phyloP scores from a whole-genome alignment of 106 monocot species.

The Triglochin maritima region DNA sequence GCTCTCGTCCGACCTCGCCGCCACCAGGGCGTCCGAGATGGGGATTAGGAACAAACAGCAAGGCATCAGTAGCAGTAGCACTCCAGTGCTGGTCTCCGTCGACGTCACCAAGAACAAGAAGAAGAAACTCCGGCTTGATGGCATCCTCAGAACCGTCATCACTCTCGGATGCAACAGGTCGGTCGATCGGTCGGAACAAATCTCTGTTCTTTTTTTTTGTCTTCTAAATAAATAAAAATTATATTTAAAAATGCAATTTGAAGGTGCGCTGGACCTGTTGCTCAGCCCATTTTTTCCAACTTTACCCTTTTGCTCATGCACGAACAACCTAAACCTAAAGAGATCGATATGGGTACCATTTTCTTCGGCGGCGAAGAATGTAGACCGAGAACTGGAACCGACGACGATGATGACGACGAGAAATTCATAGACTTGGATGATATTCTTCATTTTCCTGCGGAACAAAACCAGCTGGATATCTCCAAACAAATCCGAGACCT shows the following conservation, averaged over 20 bases:
- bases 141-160: conserved; percentile 83
- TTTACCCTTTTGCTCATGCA: conserved; percentile 55
- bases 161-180: conserved; percentile 85
- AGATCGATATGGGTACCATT: conserved; percentile 50
- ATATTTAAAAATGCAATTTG: neutral
- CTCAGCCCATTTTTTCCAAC: conserved; percentile 61
- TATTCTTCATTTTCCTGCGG: conserved; percentile 59
- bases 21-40: conserved; percentile 64
- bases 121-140: conserved; percentile 76
- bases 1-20: conserved; percentile 43
- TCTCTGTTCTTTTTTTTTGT: neutral
- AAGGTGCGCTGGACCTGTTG: conserved; percentile 75
- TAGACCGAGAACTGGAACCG: conserved; percentile 2
- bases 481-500: conserved; percentile 78
- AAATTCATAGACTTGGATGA: conserved; percentile 65
- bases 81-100: conserved; percentile 58
- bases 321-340: conserved; percentile 53
- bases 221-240: neutral
- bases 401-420: conserved; percentile 45
- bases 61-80: conserved; percentile 21
- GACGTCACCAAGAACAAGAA: conserved; percentile 84
- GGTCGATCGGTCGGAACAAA: neutral
- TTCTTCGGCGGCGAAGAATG: conserved; percentile 33
- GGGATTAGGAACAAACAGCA: conserved; percentile 28
- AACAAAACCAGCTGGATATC: conserved; percentile 70